phyloP scores from a whole-genome alignment of 108 stramenopile species.

The Discostella stelligeroides region DNA sequence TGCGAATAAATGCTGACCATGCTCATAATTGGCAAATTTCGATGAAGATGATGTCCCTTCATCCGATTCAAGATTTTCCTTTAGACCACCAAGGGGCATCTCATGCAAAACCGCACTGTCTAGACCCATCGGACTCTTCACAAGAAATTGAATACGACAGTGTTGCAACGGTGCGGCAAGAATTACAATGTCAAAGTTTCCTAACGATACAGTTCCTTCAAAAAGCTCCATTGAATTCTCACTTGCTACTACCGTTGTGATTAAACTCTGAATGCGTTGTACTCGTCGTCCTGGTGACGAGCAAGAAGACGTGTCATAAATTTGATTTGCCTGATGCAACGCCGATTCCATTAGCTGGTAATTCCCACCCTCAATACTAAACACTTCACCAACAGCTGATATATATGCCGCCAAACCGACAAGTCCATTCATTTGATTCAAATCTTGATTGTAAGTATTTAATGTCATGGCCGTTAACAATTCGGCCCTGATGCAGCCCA shows the following conservation, averaged over 20 bases:
- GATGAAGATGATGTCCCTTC: slow-evolving; percentile 14
- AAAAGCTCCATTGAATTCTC: slow-evolving; percentile 49
- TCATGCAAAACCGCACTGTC: slow-evolving; percentile 64
- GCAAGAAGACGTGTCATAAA: slow-evolving; percentile 26
- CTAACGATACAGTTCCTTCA: slow-evolving; percentile 39
- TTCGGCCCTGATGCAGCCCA: slow-evolving; percentile 65
- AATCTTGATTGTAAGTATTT: slow-evolving; percentile 75
- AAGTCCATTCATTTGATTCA: slow-evolving; percentile 66
- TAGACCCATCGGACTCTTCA: slow-evolving; percentile 54
- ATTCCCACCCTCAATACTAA: slow-evolving; percentile 73
- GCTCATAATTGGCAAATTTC: slow-evolving; percentile 28
- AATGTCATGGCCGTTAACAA: slow-evolving; percentile 64
- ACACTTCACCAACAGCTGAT: slow-evolving; percentile 47
- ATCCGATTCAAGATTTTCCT: slow-evolving; percentile 45
- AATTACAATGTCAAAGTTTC: slow-evolving; percentile 72
- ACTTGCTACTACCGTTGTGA: slow-evolving; percentile 35
- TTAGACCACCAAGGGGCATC: slow-evolving; percentile 63
- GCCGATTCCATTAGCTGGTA: slow-evolving; percentile 68
- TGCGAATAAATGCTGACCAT: slow-evolving; percentile 41
- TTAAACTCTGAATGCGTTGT: slow-evolving; percentile 34
- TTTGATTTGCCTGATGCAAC: slow-evolving; percentile 55
- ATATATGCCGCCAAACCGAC: slow-evolving; percentile 69
- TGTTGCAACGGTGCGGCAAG: slow-evolving; percentile 77
- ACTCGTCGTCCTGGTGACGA: background rate
- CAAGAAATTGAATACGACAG: slow-evolving; percentile 64